Percentiles rank a stretch among this genome's conserved stretches.
These are phyloP conservation scores for Exobasidium rhododendri DNA, from an alignment of 1,284 basidiomycete species.

Conservation along the genomic window DNA sequence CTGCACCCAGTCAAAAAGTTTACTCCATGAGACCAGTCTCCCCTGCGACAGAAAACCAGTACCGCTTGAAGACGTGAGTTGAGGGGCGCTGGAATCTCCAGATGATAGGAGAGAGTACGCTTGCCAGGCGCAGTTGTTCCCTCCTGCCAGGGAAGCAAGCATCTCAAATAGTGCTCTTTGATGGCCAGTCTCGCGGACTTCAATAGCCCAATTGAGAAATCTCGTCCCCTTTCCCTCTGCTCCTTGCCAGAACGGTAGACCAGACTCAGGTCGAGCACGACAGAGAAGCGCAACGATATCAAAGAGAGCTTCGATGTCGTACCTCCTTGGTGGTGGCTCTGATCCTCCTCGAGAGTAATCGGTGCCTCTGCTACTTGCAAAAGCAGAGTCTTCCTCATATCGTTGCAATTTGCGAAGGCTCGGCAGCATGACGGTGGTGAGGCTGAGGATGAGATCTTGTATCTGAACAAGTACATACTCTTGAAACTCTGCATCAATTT, in stretches of 20 bases:
- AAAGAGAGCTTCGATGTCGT: conserved; percentile 54
- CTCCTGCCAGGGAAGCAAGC: conserved; percentile 45
- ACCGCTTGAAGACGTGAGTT: conserved; percentile 12
- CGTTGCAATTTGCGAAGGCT: conserved; percentile 50
- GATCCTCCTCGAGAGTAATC: conserved; percentile 31
- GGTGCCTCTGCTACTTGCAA: conserved; percentile 25
- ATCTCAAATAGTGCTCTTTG: conserved; percentile 51
- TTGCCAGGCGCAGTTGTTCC: conserved; percentile 48
- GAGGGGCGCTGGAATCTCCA: conserved; percentile 10
- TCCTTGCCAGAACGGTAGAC: conserved; percentile 46
- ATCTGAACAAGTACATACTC: conserved; percentile 49
- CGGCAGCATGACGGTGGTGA: conserved; percentile 42
- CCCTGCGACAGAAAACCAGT: conserved; percentile 21
- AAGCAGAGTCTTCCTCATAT: conserved; percentile 51
- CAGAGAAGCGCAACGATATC: conserved; percentile 47
- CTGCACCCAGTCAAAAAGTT: conserved; percentile 52
- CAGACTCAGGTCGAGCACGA: conserved; percentile 40
- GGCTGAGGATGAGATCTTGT: conserved; percentile 34
- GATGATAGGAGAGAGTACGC: conserved; percentile 39
- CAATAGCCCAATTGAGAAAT: conserved; percentile 52
- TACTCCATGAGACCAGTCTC: conserved; percentile 47
- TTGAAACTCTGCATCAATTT: conserved; percentile 45
- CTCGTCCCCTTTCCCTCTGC: conserved; percentile 57
- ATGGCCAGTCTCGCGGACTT: conserved; percentile 49
- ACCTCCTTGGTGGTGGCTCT: conserved; percentile 29